Percentiles rank a stretch among this genome's conserved stretches.
These are phyloP conservation scores for Auricularia auricula-judae DNA, from an alignment of 768 basidiomycete species.

Conservation along the genomic window DNA sequence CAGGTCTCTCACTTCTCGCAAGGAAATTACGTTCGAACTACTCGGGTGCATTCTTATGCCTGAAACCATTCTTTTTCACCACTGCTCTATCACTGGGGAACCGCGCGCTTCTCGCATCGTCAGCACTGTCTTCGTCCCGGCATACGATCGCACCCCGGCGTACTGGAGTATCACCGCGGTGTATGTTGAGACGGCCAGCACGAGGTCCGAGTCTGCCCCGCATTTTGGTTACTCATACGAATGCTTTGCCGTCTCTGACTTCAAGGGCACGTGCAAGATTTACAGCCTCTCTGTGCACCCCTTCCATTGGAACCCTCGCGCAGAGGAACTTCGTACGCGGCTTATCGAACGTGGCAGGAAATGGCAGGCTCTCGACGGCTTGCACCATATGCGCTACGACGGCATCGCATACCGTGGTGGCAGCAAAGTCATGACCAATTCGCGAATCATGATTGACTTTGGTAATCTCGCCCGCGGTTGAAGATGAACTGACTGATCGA, in stretches of 20 bases:
- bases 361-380: constrained; percentile 5
- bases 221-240: not conserved
- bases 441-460: not conserved
- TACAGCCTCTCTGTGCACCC: not conserved
- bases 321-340: not conserved
- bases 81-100: constrained; percentile 42
- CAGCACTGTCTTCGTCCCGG: not conserved
- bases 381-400: constrained; percentile 7
- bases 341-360: not conserved
- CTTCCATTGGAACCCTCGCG: not conserved
- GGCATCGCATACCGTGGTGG: constrained; percentile 3
- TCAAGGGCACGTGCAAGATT: not conserved
- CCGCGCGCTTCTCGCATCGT: constrained; percentile 24
- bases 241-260: not conserved
- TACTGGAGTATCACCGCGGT: not conserved
- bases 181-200: not conserved
- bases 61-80: constrained; percentile 35
- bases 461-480: not conserved
- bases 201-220: not conserved
- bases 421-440: not conserved
- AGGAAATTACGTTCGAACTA: constrained; percentile 46
- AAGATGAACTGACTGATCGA: not conserved
- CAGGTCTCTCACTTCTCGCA: constrained; percentile 36
- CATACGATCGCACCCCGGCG: not conserved
- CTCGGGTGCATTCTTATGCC: constrained; percentile 50